phyloP scores from a whole-genome alignment of 73 alveolate species.

The Tetrahymena malaccensis region DNA sequence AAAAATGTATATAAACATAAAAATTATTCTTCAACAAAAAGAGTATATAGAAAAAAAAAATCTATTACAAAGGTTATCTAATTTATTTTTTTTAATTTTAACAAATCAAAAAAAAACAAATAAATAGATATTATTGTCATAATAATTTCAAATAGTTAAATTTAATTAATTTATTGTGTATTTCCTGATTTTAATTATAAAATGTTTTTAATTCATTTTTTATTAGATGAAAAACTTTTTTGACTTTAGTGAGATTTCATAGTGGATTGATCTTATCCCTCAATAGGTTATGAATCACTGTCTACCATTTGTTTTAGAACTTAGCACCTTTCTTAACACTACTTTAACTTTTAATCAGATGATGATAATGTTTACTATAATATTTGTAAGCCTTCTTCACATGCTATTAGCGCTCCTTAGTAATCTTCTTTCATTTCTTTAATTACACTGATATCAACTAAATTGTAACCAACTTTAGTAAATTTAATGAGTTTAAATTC shows the following conservation, averaged over 20 bases:
- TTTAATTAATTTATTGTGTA: too few relatives aligned
- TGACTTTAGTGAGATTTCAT: neutral
- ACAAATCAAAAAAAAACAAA: too few relatives aligned
- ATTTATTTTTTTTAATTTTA: too few relatives aligned
- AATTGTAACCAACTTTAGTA: neutral
- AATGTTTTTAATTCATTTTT: neutral
- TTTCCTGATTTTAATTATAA: too few relatives aligned
- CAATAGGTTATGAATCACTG: neutral
- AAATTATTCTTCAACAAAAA: too few relatives aligned
- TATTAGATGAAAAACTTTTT: neutral
- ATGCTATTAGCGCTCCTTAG: neutral
- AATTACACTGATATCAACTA: neutral
- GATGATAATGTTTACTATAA: neutral
- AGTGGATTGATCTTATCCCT: neutral
- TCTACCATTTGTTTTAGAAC: neutral
- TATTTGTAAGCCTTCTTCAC: neutral
- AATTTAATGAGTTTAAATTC: neutral
- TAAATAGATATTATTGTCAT: too few relatives aligned
- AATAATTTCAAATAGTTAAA: too few relatives aligned
- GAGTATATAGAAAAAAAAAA: too few relatives aligned
- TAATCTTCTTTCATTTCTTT: neutral
- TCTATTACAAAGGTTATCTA: too few relatives aligned
- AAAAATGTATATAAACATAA: too few relatives aligned
- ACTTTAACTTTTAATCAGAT: neutral
- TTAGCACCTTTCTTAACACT: neutral